Base-by-base conservation (phyloP, 148 eudicot genomes). In the Arctostaphylos glauca region DNA sequence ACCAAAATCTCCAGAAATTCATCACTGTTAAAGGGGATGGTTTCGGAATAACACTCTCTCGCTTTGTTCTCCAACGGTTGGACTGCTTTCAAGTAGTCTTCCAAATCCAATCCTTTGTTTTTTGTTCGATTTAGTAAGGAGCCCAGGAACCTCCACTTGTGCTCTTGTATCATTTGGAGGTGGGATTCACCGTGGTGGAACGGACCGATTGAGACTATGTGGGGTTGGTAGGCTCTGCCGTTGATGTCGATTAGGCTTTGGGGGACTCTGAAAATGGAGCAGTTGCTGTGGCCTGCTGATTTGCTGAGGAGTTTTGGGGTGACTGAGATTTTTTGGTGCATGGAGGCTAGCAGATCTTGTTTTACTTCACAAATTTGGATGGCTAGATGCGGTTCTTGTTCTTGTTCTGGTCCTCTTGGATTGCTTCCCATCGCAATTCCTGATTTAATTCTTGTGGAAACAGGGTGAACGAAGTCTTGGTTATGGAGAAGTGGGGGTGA, bases 211-310 rank as follows among this genome's bases (percentile, higher is more conserved):
- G 97, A 93, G 83, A 94, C 87, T 8, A 94, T 89, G 71, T 87
- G 87, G 0, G 98, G 98, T 16, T 87, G 84, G 82, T 94, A 92
- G 38, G 90, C 83, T 31, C 67, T 55, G 14, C 88, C 90, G 80
- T 95, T 92, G 41, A 86, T 74, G 43, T 90, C 88, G 10, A 83
- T 80, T 21, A 92, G 87, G 85, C 86, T 91, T 31, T 89, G 82
- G 5, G 98, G 98, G 74, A 90, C 96, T 73, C 84, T 84, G 89
- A 91, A 96, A 60, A 93, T 95, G 70, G 90, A 91, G 85, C 98
- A 95, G 7, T 90, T 84, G 74, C 81, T 70, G 31, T 88, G 82
- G 9, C 98, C 98, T 3, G 96, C 94, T 0, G 93, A 70, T 31
- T 77, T 86, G 87, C 90, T 87, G 15, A 94, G 90, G 71, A 95